Evolutionary conservation across 1,284 basidiomycete genomes (phyloP), one percentile per base, ranked within the genome.

Genomic region (Apiotrichum sp.): DNA sequence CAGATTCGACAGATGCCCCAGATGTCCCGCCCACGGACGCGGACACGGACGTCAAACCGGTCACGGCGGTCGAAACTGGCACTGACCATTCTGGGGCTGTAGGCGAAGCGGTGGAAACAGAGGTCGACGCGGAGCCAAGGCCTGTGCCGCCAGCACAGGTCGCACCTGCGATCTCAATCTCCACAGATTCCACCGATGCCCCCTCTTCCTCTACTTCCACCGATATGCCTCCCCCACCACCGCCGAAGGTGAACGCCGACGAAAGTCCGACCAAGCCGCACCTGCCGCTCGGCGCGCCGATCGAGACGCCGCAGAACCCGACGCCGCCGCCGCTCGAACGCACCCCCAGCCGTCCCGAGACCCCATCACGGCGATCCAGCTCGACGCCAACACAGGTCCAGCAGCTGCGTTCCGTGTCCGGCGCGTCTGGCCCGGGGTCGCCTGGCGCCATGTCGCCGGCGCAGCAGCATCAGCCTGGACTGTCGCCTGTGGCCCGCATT

Each of bases 361-460:
- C 51, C 5, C 51, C 51, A 29, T 45, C 43, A 9, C 51, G 51
- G 11, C 51, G 44, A 22, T 48, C 39, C 31, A 48, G 47, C 22
- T 8, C 47, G 5, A 47, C 45, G n/a, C 44, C 44, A 13, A 14
- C 35, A 16, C 35, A 29, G 35, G 35, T 16, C 4, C 47, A n/a
- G 33, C 47, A 38, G 22, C 16, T 48, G n/a, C 47, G 47, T 33
- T 43, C 6, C 44, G 51, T 31, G 53, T 58, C 43, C 60, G 41
- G 62, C 61, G 16, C 50, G 59, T 43, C 3, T 63, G 62, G 1
- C 62, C 61, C 4, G 55, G 14, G 63, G 1, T 67, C 68, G 2
- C 46, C 69, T 2, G 60, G 62, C 16, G 66, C 64, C 32, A 51
- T 63, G 50, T 61, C 55, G 2, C 59, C 65, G 5, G 57, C 64